A percentile compares a stretch with the other conserved stretches of the same genome.
phyloP scores from a whole-genome alignment of 2,329 filamentous ascomycete genomes.

The Lomentospora prolificans region DNA sequence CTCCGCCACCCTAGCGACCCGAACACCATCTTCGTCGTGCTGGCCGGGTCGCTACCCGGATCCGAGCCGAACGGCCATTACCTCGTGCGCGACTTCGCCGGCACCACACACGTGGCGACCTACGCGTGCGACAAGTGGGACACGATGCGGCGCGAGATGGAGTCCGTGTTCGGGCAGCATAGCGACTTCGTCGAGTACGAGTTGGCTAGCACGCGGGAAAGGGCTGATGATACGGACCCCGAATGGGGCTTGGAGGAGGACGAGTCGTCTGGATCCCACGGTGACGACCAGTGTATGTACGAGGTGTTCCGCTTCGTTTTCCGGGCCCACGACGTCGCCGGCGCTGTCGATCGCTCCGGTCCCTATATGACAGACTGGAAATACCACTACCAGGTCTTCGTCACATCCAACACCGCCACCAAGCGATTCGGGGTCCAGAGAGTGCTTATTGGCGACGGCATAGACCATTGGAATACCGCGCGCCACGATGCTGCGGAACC shows the following conservation, averaged over 20 bases:
- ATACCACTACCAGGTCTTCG: not conserved
- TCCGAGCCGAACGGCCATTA: not conserved
- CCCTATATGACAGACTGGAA: not conserved
- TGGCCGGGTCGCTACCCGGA: not conserved
- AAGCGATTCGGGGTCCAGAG: not conserved
- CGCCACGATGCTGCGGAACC: not conserved
- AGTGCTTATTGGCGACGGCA: not conserved
- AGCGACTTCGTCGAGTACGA: not conserved
- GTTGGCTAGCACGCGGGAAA: not conserved
- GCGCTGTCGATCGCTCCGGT: not conserved
- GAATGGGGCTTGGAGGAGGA: not conserved
- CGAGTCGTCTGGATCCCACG: not conserved
- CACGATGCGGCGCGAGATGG: not conserved
- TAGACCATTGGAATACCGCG: not conserved
- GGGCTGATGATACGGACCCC: not conserved
- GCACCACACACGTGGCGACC: not conserved
- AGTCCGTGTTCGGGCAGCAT: not conserved
- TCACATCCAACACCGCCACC: not conserved
- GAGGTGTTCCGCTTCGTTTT: not conserved
- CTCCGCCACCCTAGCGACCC: not conserved
- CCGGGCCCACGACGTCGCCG: not conserved
- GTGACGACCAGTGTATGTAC: not conserved
- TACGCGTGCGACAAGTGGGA: not conserved
- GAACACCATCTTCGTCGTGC: not conserved
- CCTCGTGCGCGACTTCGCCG: not conserved